Evolutionary conservation across 805 yeast species (phyloP).

Genomic region (Metschnikowia gelsemii): DNA sequence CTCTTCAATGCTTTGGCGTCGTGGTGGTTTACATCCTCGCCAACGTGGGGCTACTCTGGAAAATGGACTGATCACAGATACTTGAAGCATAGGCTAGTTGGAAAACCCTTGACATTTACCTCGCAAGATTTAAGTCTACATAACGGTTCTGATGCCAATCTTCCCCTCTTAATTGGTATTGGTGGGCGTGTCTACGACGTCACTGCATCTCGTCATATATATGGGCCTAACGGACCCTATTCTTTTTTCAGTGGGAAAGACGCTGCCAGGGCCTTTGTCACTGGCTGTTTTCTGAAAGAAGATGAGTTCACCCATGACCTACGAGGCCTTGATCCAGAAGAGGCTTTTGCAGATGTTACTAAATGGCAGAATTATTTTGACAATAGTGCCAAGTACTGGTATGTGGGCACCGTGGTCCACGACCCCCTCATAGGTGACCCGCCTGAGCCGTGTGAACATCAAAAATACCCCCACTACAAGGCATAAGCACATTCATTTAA

Average conservation of each 20-base stretch:
- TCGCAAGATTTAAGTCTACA: conserved; percentile 46
- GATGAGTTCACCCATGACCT: conserved; percentile 66
- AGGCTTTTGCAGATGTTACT: conserved; percentile 39
- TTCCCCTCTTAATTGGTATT: conserved; percentile 60
- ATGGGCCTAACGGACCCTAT: conserved; percentile 62
- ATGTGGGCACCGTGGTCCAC: conserved; percentile 55
- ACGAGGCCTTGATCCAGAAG: conserved; percentile 52
- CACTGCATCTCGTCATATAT: conserved; percentile 45
- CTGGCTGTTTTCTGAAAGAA: conserved; percentile 59
- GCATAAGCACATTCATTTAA: neutral
- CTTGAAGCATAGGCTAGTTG: conserved; percentile 26
- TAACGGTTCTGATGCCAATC: conserved; percentile 47
- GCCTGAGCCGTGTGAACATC: conserved; percentile 47
- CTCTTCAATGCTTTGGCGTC: conserved; percentile 50
- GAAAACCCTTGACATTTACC: conserved; percentile 34
- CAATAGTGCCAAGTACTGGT: conserved; percentile 54
- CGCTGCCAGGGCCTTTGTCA: conserved; percentile 65
- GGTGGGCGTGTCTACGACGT: conserved; percentile 69
- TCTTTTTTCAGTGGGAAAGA: conserved; percentile 61
- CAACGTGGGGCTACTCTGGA: conserved; percentile 63
- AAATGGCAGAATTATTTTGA: conserved; percentile 56
- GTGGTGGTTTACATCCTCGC: conserved; percentile 55
- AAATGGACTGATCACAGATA: conserved; percentile 47
- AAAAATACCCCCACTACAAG: conserved; percentile 13
- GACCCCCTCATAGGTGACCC: conserved; percentile 46